Evolutionary conservation across 306 rosid species (phyloP), one percentile per base, ranked within the genome.

Genomic region (Trichosanthes truncata): DNA sequence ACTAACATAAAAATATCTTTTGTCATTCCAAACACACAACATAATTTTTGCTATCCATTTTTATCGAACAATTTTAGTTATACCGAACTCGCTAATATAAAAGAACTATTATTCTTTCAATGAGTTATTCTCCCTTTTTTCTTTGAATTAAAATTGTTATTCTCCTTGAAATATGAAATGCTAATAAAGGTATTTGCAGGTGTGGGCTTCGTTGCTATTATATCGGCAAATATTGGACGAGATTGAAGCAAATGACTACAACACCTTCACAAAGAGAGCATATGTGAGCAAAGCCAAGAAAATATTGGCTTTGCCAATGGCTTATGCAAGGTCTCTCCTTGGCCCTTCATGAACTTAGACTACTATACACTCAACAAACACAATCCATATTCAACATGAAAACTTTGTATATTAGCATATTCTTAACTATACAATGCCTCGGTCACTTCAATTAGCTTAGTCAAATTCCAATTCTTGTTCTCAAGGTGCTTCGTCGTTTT

Each of bases 271-370:
- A 1, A 80, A 76, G 76, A 88, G 96, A 79, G 96, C 97, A 12
- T 89, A 87, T 84, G 97, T 92, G 69, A 65, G 96, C 89, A 92
- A 92, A 81, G 81, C 82, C 66, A 92, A 92, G 89, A 92, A 92
- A 84, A 60, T 92, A 13, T 82, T 90, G 67, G 84, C 86, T 29
- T 84, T 92, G 74, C 97, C 97, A n/a, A 59, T 74, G 76, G 93
- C 97, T 1, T 92, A 86, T 85, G 85, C 83, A 33, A 90, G 80
- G 84, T 81, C 92, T 46, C 56, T 85, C 78, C 78, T 87, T 73
- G 74, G 85, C 59, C 89, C 93, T 26, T 51, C 92, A 80, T 82
- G 79, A 74, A 85, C 75, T 71, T 33, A 48, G 0, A 68, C 31
- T 26, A 20, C 15, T 66, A 66, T 36, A 36, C 49, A 36, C 7